These are phyloP conservation scores for Aaosphaeria pasadenensis DNA, from an alignment of 2,329 filamentous ascomycete genomes.

Conservation along the genomic window DNA sequence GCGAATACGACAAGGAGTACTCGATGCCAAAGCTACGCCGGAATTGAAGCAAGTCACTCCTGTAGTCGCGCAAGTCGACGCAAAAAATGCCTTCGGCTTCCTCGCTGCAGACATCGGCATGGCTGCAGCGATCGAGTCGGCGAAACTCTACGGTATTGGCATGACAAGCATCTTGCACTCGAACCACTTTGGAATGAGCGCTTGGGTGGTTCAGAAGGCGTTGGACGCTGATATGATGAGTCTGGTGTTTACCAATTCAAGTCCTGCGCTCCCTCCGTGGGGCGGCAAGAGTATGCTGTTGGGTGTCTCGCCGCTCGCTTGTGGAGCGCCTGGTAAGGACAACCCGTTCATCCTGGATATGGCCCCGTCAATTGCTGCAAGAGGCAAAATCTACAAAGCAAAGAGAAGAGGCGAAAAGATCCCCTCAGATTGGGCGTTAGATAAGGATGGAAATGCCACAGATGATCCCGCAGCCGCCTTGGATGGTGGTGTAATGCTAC, in stretches of 20 bases:
- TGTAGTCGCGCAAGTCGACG: slow-evolving; percentile 66
- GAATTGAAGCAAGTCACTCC: slow-evolving; percentile 62
- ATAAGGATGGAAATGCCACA: slow-evolving; percentile 65
- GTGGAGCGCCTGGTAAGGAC: slow-evolving; percentile 64
- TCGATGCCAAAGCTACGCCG: slow-evolving; percentile 61
- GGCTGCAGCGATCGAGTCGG: slow-evolving; percentile 64
- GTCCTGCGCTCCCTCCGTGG: slow-evolving; percentile 69
- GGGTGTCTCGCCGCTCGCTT: slow-evolving; percentile 72
- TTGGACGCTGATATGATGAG: slow-evolving; percentile 65
- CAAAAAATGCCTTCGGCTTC: slow-evolving; percentile 72
- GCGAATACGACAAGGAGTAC: slow-evolving; percentile 66
- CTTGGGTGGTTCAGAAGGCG: slow-evolving; percentile 76
- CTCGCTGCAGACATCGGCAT: slow-evolving; percentile 67
- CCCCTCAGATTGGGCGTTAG: slow-evolving; percentile 72
- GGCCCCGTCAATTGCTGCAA: slow-evolving; percentile 66
- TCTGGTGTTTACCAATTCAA: slow-evolving; percentile 60
- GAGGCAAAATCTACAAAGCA: slow-evolving; percentile 73
- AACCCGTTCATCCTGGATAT: slow-evolving; percentile 72
- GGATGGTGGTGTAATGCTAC: slow-evolving; percentile 77
- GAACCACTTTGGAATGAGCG: slow-evolving; percentile 82
- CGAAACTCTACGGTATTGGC: slow-evolving; percentile 65
- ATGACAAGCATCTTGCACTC: slow-evolving; percentile 73
- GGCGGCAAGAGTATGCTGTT: slow-evolving; percentile 67
- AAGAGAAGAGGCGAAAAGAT: slow-evolving; percentile 65
- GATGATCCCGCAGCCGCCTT: slow-evolving; percentile 70